Percentiles rank a stretch among this genome's conserved stretches.
Conservation (phyloP, 805 yeast genomes). For the Myxozyma nipponensis region DNA sequence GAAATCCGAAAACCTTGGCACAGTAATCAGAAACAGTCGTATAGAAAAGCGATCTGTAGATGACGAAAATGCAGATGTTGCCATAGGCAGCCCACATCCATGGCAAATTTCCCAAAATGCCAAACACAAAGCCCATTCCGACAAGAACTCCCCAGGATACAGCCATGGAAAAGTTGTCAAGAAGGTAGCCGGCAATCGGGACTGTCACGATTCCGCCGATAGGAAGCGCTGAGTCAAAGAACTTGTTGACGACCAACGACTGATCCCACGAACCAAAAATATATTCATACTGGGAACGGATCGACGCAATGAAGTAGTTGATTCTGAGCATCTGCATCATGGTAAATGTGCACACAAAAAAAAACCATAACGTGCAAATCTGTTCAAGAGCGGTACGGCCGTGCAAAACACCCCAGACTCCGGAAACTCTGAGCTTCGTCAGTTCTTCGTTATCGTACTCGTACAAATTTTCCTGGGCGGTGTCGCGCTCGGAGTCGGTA, state of each 20-base stretch:
- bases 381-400: conserved; percentile 49
- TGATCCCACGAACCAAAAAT: conserved; percentile 50
- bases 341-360: conserved; percentile 71
- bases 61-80: conserved; percentile 69
- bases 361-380: conserved; percentile 64
- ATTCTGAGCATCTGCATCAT: conserved; percentile 86
- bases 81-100: conserved; percentile 49
- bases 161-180: conserved; percentile 70
- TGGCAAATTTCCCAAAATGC: conserved; percentile 64
- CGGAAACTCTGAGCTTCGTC: conserved; percentile 36
- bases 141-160: conserved; percentile 49
- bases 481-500: conserved; percentile 1
- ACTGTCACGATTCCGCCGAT: conserved; percentile 82
- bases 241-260: conserved; percentile 60
- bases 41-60: conserved; percentile 87
- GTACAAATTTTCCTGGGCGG: conserved; percentile 7
- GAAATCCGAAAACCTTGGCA: conserved; percentile 90
- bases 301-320: conserved; percentile 88
- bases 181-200: conserved; percentile 76
- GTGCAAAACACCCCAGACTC: conserved; percentile 77
- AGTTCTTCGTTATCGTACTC: conserved; percentile 25
- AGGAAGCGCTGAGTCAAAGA: conserved; percentile 84
- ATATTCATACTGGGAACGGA: conserved; percentile 75
- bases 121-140: conserved; percentile 56
- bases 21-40: conserved; percentile 89